Base-by-base conservation (phyloP, 2,329 filamentous ascomycete genomes). In the Trichophyton schoenleinii region DNA sequence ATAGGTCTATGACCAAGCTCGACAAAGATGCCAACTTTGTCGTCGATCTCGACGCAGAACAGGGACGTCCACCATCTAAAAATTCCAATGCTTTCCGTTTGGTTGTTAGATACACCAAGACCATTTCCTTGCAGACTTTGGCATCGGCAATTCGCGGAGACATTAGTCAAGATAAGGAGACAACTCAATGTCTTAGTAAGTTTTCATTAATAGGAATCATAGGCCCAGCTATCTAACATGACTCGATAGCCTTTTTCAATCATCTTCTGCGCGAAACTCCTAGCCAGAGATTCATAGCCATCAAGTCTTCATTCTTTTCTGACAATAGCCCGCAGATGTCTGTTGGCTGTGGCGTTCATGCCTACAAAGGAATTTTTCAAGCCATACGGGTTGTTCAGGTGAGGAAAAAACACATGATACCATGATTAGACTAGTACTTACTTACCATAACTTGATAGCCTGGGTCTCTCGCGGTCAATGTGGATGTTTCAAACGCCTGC, bases 401-500 rank as follows among this genome's bases (percentile, higher is more conserved):
- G 72, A 72, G 69, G 60, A 46, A 9, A 60, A 2, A 49, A 36
- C 58, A 60, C 2, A 13, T 8, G 9, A 8, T 55, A 7, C 52
- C 25, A 41, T 57, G n/a, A 59, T 48, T 36, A 22, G 13, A 59
- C 2, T 41, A 59, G 64, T 70, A 63, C 72, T 63, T 36, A 71
- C 15, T 41, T 58, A 58, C 55, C 20, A 25, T 13, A 22, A 28
- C 63, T n/a, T 69, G 80, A 20, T 69, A 81, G 69, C 80, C 82
- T 36, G 81, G 83, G 28, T 83, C 83, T 7, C 79, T 97, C 4
- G 84, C 88, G 0, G 77, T 99, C 70, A 97, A 96, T 67, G 84
- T 95, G 9, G 92, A 99, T 68, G 87, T 96, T 34, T 87, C 91
- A 61, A 96, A 97, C 70, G 88, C 89, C 0, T 88, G 88, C 11